Base-by-base conservation (phyloP, 2,329 filamentous ascomycete species). In the Epichloe coenophiala region DNA sequence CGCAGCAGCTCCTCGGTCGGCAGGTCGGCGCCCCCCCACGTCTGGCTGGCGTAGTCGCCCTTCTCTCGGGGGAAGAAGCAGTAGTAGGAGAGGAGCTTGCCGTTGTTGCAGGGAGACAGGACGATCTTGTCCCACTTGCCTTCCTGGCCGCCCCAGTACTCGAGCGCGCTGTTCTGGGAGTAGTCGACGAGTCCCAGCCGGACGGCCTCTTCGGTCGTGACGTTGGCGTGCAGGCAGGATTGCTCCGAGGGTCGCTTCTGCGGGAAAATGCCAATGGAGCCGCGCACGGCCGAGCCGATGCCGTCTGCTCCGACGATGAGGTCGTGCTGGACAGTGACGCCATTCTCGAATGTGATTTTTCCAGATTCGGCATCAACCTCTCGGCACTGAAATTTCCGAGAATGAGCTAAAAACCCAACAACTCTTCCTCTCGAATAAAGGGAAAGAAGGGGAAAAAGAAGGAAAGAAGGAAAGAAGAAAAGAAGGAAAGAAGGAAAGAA, bases 61-160 rank as follows among this genome's bases (percentile, higher is more conserved):
- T 73, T 63, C 9, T 55, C 57, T 45, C 62, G 71, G 0, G 80
- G 80, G 62, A 83, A 84, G 70, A 84, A 84, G 66, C 80, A 84
- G 65, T 86, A 86, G 66, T 83, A 86, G 0, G 80, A 83, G 3
- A 84, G 69, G 3, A 84, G 66, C 53, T 76, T 76, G 49, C 81
- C 81, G 21, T 75, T 76, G 59, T 84, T 82, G 66, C 83, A 86
- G 5, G 82, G 80, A 0, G 80, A 84, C 2, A 86, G 68, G 5
- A 86, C 82, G 52, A 86, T 85, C 71, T 86, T 86, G 63, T 84
- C 77, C 71, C 71, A 78, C 58, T 77, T 79, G 50, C 66, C 68
- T 49, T 81, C 76, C 48, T 80, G 75, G 1, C 83, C 83, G 27
- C 83, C 83, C 82, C 82, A 86, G 68, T 84, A 86, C 62, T 86